phyloP scores from a whole-genome alignment of 1,284 basidiomycete species.

The Prillingera fragicola region DNA sequence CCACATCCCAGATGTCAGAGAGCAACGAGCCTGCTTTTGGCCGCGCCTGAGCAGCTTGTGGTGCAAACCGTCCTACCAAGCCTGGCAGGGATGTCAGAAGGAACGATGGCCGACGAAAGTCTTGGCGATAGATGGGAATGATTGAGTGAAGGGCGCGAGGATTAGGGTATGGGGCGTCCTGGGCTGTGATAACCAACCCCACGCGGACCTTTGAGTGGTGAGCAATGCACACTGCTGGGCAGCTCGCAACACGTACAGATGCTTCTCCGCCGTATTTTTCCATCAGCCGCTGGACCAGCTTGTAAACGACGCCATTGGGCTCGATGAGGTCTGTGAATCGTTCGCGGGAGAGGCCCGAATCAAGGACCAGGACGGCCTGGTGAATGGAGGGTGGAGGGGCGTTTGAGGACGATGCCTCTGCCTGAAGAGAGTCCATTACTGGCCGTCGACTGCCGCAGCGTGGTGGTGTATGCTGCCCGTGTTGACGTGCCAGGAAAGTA shows the following conservation, averaged over 20 bases:
- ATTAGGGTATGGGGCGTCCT: slow-evolving; percentile 16
- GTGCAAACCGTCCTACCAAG: slow-evolving; percentile 17
- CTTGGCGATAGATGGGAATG: slow-evolving; percentile 17
- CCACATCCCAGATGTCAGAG: slow-evolving; percentile 18
- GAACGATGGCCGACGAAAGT: slow-evolving; percentile 24
- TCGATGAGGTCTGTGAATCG: slow-evolving; percentile 35
- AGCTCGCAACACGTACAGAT: slow-evolving; percentile 22
- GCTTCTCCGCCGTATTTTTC: slow-evolving; percentile 38
- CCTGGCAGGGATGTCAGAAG: slow-evolving; percentile 36
- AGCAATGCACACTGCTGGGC: background rate
- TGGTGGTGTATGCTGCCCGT: background rate
- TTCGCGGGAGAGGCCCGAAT: slow-evolving; percentile 31
- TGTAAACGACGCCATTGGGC: slow-evolving; percentile 36
- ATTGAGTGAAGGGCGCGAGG: slow-evolving; percentile 14
- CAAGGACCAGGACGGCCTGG: slow-evolving; percentile 35
- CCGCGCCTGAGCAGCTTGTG: slow-evolving; percentile 6
- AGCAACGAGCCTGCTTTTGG: slow-evolving; percentile 10
- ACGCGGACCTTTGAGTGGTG: slow-evolving; percentile 14
- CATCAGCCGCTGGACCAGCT: slow-evolving; percentile 38
- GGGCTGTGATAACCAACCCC: slow-evolving; percentile 17
- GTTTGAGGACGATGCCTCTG: slow-evolving; percentile 35
- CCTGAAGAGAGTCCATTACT: slow-evolving; percentile 23
- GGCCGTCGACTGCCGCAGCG: background rate
- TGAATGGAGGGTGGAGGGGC: slow-evolving; percentile 15
- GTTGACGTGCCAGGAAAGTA: background rate